These are phyloP conservation scores for Vanderwaltozyma tropicalis DNA, from an alignment of 805 yeast species.

Conservation along the genomic window DNA sequence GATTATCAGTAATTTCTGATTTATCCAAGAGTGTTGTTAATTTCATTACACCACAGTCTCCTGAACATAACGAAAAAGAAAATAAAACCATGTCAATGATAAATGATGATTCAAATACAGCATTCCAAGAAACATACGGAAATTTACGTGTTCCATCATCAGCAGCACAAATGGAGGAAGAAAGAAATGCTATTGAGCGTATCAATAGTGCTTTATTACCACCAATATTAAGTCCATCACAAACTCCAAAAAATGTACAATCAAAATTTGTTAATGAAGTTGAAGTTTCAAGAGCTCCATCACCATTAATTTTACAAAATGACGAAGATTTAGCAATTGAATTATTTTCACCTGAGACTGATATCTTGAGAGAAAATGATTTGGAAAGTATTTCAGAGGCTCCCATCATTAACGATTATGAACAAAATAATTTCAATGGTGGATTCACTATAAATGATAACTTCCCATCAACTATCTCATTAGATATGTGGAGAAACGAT, in stretches of 20 bases:
- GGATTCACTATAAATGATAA: conserved; percentile 1
- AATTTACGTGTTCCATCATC: not conserved
- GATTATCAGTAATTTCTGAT: conserved; percentile 25
- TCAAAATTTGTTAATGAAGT: not conserved
- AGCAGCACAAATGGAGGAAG: conserved; percentile 10
- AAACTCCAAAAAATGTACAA: not conserved
- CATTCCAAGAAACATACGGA: not conserved
- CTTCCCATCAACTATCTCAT: conserved; percentile 11
- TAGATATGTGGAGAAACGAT: conserved; percentile 20
- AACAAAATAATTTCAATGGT: not conserved
- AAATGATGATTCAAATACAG: not conserved
- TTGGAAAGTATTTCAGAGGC: conserved; percentile 16
- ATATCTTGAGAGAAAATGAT: conserved; percentile 8
- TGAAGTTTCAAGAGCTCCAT: not conserved
- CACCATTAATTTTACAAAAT: not conserved
- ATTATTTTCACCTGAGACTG: not conserved
- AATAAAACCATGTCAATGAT: not conserved
- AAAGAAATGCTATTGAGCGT: conserved; percentile 22
- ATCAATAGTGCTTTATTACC: conserved; percentile 26
- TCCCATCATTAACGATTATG: conserved; percentile 5
- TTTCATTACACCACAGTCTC: not conserved
- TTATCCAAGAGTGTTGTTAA: conserved; percentile 19
- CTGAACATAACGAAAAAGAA: not conserved
- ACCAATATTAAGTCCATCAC: conserved; percentile 7
- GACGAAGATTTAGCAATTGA: not conserved